Evolutionary conservation across 2,329 filamentous ascomycete genomes (phyloP).

Genomic region (Fusarium sp.): DNA sequence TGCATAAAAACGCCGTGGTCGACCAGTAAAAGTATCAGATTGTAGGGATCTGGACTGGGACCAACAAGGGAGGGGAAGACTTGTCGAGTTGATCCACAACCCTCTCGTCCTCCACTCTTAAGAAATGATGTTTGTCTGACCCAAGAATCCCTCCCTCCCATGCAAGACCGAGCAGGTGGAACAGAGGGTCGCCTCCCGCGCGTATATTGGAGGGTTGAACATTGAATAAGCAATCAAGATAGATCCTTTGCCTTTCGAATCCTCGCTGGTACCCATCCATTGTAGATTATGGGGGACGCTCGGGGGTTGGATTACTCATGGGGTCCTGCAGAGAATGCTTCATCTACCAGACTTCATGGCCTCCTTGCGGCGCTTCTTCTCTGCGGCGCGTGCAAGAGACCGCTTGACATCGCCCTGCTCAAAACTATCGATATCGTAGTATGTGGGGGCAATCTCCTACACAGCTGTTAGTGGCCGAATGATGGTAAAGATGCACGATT

Average conservation of each 20-base stretch:
- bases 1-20: conserved; percentile 34
- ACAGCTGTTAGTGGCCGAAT: conserved; percentile 24
- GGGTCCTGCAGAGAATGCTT: conserved; percentile 36
- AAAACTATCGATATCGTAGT: conserved; percentile 89
- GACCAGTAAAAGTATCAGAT: conserved; percentile 24
- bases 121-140: conserved; percentile 14
- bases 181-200: conserved; percentile 27
- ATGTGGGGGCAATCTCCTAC: conserved; percentile 90
- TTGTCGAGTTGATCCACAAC: conserved; percentile 15
- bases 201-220: conserved; percentile 15
- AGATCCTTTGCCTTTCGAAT: conserved; percentile 20
- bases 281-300: background rate
- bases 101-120: conserved; percentile 11
- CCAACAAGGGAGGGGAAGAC: conserved; percentile 5
- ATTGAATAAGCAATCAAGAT: conserved; percentile 28
- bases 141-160: conserved; percentile 11
- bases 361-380: conserved; percentile 70
- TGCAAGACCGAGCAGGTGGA: conserved; percentile 12
- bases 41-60: conserved; percentile 9
- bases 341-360: conserved; percentile 63
- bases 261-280: conserved; percentile 4
- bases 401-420: conserved; percentile 87
- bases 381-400: conserved; percentile 66
- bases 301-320: conserved; percentile 6
- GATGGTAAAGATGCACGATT: background rate